Percentiles rank a stretch among this genome's conserved stretches.
Evolutionary conservation across 2,329 filamentous ascomycete genomes (phyloP).

Genomic region (Septoria petroselini): DNA sequence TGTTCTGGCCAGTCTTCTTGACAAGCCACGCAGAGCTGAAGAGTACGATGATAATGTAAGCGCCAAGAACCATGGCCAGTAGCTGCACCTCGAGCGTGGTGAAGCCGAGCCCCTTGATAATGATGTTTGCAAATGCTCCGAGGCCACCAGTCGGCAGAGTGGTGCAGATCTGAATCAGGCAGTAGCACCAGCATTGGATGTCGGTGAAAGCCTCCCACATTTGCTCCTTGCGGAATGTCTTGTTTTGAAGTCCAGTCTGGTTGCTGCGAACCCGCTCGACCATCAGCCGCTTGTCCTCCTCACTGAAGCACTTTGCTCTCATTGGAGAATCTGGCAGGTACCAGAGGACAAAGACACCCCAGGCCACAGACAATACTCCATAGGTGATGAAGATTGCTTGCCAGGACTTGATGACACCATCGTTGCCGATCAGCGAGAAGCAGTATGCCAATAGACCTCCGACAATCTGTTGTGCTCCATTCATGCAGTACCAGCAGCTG

Average conservation of each 20-base stretch:
- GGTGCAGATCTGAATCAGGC: constrained; percentile 62
- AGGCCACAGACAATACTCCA: constrained; percentile 61
- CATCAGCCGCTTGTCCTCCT: constrained; percentile 58
- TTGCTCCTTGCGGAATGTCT: constrained; percentile 52
- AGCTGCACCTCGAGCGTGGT: constrained; percentile 65
- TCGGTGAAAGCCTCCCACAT: constrained; percentile 59
- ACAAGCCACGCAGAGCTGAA: constrained; percentile 65
- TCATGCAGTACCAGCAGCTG: constrained; percentile 59
- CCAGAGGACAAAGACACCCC: constrained; percentile 61
- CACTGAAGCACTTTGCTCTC: constrained; percentile 66
- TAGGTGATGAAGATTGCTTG: constrained; percentile 67
- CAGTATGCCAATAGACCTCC: constrained; percentile 65
- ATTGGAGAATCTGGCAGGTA: constrained; percentile 69
- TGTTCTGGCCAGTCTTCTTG: constrained; percentile 66
- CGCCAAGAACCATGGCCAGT: constrained; percentile 70
- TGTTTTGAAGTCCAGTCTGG: constrained; percentile 48
- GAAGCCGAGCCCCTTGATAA: constrained; percentile 69
- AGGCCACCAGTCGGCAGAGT: constrained; percentile 71
- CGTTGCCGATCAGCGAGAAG: constrained; percentile 38
- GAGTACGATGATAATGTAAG: constrained; percentile 69
- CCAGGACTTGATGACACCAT: constrained; percentile 49
- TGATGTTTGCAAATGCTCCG: constrained; percentile 70
- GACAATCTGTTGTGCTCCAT: constrained; percentile 60
- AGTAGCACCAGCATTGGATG: constrained; percentile 53
- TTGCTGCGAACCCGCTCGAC: constrained; percentile 48